Evolutionary conservation across 148 eudicot species (phyloP), one percentile per base, ranked within the genome.

Genomic region (Mesembryanthemum crystallinum): DNA sequence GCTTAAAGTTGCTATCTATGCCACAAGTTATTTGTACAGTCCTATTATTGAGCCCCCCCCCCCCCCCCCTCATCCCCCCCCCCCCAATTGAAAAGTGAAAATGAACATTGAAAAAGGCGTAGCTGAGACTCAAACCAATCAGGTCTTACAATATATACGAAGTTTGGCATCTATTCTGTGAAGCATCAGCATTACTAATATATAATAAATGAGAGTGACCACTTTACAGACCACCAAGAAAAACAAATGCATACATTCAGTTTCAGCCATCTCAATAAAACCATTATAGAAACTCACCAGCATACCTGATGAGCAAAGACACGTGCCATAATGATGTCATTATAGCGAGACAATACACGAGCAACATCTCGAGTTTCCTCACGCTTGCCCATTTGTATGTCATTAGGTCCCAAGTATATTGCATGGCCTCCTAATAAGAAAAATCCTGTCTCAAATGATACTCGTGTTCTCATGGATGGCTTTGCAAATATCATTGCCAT

Each of bases 331-430:
- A 95, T 85, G 73, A 95, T 86, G 76, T 95, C 97, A 79, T 92
- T 95, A 83, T 95, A 95, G 81, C 97, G 88, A 64, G 84, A 92
- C 42, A 95, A 83, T 25, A 95, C 99, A 74, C 96, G 94, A 82
- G 99, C 99, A 82, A 95, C 89, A 77, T 95, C 99, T 69, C 99
- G 94, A 75, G 99, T 92, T 88, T 92, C 99, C 85, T 95, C 99
- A 54, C 99, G 84, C 87, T 92, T 95, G 39, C 99, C 99, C 99
- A 95, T 95, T 72, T 95, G 97, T 83, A 95, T 95, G 83, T 95
- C 99, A 81, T 95, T 67, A 28, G 99, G 96, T 29, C 99, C 96
- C 81, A 95, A 82, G 85, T 90, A 95, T 66, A 95, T 71, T 45
- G 97, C 99, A 87, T 92, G 99, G 28, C 99, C 99, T 71, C 99